Base-by-base conservation (phyloP, 2,329 filamentous ascomycete genomes). In the Sarocladium kiliense region DNA sequence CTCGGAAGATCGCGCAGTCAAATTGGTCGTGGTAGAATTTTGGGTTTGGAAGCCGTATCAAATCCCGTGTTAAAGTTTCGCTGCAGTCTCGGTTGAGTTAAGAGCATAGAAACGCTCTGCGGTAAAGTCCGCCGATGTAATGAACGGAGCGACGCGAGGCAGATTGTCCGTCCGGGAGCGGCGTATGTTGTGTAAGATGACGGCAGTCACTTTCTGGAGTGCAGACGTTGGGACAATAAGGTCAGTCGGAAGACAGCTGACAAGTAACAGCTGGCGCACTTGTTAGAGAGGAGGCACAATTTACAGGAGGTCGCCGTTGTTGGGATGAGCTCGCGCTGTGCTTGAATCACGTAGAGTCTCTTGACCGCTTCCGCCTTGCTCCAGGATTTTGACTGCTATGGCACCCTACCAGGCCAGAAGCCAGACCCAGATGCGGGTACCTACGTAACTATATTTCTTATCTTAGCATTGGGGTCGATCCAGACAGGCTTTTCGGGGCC, bases 371-470 rank as follows among this genome's bases (percentile, higher is more conserved):
- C 36, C n/a, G 11, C 36, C 36, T 16, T 6, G 36, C 36, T 39
- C 16, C 30, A 32, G 6, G 36, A 39, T 19, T 5, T n/a, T 39
- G 36, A 16, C 9, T n/a, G 36, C 36, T n/a, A n/a, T n/a, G n/a
- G n/a, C n/a, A n/a, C n/a, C n/a, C n/a, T n/a, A n/a, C n/a, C n/a
- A n/a, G n/a, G 21, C 3, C 23, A 11, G 9, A 47, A 3, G 25
- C 44, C 25, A 47, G 12, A n/a, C 7, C 44, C 27, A 21, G n/a
- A 12, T 4, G 3, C 11, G 30, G 47, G 47, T 14, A 21, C n/a
- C 47, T 51, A 34, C 47, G 47, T 51, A 51, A 51, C 26, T 36
- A 21, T 21, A 16, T 51, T 51, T 23, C 26, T 32, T 49, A 21
- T 49, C 26, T 49, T 32, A 19, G 44, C n/a, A 16, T 49, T 30